Conservation (phyloP, 345 rosid species). For the Brassica juncea region DNA sequence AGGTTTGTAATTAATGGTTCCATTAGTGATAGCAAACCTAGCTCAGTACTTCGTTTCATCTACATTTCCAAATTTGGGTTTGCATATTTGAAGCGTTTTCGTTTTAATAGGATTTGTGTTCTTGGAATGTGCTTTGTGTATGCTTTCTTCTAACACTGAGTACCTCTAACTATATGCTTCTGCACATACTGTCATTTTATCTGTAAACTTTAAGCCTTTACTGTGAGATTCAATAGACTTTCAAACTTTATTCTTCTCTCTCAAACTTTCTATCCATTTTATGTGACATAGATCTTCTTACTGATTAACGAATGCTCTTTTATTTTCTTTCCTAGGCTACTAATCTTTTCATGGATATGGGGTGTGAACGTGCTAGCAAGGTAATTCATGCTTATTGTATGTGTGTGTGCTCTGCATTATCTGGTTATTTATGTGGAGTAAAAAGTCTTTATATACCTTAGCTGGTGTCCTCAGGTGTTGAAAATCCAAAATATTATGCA, state of each 20-base stretch:
- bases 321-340: not conserved
- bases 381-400: too few relatives aligned
- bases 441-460: too few relatives aligned
- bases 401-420: not conserved
- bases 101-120: constrained; percentile 23
- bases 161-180: constrained; percentile 15
- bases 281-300: not conserved
- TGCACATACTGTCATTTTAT: constrained; percentile 13
- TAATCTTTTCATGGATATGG: not conserved
- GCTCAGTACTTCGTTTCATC: not conserved
- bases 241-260: too few relatives aligned
- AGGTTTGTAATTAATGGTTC: constrained; percentile 49
- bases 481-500: not conserved
- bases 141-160: constrained; percentile 14
- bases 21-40: constrained; percentile 2
- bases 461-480: not conserved
- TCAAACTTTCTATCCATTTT: too few relatives aligned
- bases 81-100: not conserved
- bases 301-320: not conserved
- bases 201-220: constrained; percentile 18
- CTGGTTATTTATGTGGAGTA: not conserved
- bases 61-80: not conserved
- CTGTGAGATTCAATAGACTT: not conserved
- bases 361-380: not conserved
- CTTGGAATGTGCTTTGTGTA: constrained; percentile 16